Evolutionary conservation across 2,329 filamentous ascomycete genomes (phyloP).

Genomic region (Scedosporium apiospermum): DNA sequence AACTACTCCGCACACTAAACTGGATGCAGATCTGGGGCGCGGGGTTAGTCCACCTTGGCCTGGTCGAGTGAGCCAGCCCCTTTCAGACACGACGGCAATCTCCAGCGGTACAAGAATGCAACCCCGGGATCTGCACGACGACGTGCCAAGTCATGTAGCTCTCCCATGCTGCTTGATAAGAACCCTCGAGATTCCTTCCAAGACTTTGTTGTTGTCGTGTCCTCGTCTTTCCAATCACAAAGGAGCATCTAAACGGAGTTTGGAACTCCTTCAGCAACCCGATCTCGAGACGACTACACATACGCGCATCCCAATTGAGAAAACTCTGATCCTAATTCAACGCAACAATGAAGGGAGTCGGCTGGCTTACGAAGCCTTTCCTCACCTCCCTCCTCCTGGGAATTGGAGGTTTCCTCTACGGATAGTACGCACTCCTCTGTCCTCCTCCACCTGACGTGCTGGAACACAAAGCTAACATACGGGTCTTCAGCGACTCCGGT

Average conservation of each 20-base stretch:
- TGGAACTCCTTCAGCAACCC: background rate
- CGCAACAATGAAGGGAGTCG: constrained; percentile 15
- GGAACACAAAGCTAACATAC: background rate
- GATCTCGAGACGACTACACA: background rate
- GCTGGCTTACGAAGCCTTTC: constrained; percentile 27
- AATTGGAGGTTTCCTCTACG: constrained; percentile 30
- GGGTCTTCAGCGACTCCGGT: constrained; percentile 24
- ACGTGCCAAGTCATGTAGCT: background rate
- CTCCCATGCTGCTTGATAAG: background rate
- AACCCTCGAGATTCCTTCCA: background rate
- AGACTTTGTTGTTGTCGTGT: too few relatives aligned
- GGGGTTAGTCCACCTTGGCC: background rate
- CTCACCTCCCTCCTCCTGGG: constrained; percentile 27
- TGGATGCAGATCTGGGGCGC: background rate
- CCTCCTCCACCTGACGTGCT: background rate
- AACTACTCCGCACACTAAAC: constrained; percentile 6
- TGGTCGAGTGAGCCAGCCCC: background rate
- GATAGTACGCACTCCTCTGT: constrained; percentile 18
- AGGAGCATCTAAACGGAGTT: background rate
- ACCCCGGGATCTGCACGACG: background rate
- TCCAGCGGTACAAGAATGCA: background rate
- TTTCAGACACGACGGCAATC: background rate
- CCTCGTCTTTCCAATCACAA: too few relatives aligned
- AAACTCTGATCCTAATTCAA: background rate
- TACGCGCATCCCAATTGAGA: too few relatives aligned